Evolutionary conservation across 73 alveolate genomes (phyloP), one percentile per base, ranked within the genome.

Genomic region (Blepharisma japonicum): DNA sequence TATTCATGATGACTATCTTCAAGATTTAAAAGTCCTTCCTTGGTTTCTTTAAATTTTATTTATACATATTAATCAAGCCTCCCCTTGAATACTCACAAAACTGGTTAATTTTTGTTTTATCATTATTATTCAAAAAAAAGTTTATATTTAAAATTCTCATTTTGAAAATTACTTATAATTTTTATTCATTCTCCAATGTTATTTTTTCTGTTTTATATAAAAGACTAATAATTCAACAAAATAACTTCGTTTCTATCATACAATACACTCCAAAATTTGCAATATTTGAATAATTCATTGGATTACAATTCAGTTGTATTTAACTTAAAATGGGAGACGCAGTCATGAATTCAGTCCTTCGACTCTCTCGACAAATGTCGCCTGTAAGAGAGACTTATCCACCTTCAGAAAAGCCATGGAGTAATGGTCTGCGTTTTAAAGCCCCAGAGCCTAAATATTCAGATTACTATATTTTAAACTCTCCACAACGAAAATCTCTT

Each of bases 271-370:
- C n/a, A 32, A 32, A 32, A 32, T 32, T 32, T 32, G 42, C 42
- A 32, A 32, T 32, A 32, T 32, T 32, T 32, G 42, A 32, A 32
- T 32, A 32, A 32, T 32, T 32, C 42, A 32, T 32, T 32, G 42
- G 42, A 32, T 32, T 3, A 32, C 42, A 32, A 32, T 32, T 32
- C 42, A 32, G 42, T 32, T 32, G 42, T 32, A 32, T 32, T 32
- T 32, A 32, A 32, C 42, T 32, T 53, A 53, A 61, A 61, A 61
- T 61, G 74, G 74, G 23, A 61, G 74, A 61, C 18, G 74, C 74
- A 25, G 23, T 61, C 46, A n/a, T 61, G 39, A 61, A 61, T 61
- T 61, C 74, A 9, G 14, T 61, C 14, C 74, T 61, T 14, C 14
- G 74, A 25, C 23, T 14, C 5, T 61, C 74, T 14, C 14, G 23